Conservation (phyloP, 2,329 filamentous ascomycete species). For the Trichophyton schoenleinii region DNA sequence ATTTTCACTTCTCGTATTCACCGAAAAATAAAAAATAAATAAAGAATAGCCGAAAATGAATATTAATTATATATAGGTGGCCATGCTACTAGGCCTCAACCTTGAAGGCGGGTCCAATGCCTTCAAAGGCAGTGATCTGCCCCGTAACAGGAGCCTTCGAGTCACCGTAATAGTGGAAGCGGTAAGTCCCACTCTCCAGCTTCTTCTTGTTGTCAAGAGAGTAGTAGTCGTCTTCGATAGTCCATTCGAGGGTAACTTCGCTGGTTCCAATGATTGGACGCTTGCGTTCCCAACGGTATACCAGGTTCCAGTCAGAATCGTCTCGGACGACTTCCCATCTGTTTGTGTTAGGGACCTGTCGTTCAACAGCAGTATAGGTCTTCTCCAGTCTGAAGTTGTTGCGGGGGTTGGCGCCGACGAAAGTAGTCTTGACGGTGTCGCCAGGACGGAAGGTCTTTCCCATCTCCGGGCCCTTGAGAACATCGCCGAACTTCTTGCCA, state of each 20-base stretch:
- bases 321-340: slow-evolving; percentile 56
- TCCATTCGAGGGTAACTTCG: slow-evolving; percentile 69
- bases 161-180: slow-evolving; percentile 75
- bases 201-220: slow-evolving; percentile 23
- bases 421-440: slow-evolving; percentile 51
- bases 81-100: slow-evolving; percentile 16
- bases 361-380: slow-evolving; percentile 68
- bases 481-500: slow-evolving; percentile 58
- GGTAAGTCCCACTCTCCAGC: slow-evolving; percentile 51
- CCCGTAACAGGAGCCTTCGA: slow-evolving; percentile 51
- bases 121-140: slow-evolving; percentile 55
- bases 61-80: background rate
- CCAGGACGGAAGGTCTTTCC: slow-evolving; percentile 47
- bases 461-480: slow-evolving; percentile 44
- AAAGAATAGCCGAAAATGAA: background rate
- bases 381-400: slow-evolving; percentile 71
- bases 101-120: slow-evolving; percentile 42
- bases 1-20: background rate
- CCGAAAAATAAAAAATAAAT: background rate
- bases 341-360: slow-evolving; percentile 33
- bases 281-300: slow-evolving; percentile 67
- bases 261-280: slow-evolving; percentile 60
- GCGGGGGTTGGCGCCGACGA: slow-evolving; percentile 78
- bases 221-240: slow-evolving; percentile 50
- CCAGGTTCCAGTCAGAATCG: slow-evolving; percentile 71